Conservation (phyloP, 495 filamentous ascomycete genomes). For the Tuber indicum region DNA sequence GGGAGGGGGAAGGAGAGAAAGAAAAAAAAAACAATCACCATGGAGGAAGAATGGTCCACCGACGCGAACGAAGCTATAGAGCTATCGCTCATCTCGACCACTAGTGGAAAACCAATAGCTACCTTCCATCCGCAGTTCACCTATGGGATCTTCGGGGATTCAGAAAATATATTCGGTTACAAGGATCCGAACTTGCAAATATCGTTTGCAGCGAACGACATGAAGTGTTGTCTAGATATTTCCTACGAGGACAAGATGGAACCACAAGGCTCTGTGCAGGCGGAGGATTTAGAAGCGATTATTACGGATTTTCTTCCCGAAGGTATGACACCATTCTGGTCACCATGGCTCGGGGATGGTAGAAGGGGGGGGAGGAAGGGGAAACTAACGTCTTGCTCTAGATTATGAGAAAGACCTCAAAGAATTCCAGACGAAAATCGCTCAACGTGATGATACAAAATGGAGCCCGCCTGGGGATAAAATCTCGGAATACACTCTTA, state of each 20-base stretch:
- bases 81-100: slow-evolving; percentile 61
- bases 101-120: slow-evolving; percentile 51
- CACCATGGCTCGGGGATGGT: background rate
- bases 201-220: slow-evolving; percentile 71
- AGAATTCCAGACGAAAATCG: slow-evolving; percentile 19
- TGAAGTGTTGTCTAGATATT: slow-evolving; percentile 67
- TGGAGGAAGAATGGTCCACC: slow-evolving; percentile 54
- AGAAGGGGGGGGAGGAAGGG: background rate
- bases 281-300: slow-evolving; percentile 59
- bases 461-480: slow-evolving; percentile 1
- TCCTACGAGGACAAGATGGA: slow-evolving; percentile 68
- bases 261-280: slow-evolving; percentile 60
- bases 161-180: slow-evolving; percentile 87
- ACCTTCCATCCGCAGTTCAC: slow-evolving; percentile 81
- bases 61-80: slow-evolving; percentile 67
- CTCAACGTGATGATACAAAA: slow-evolving; percentile 1
- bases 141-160: slow-evolving; percentile 85
- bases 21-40: slow-evolving; percentile 12
- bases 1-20: background rate
- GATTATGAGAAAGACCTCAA: slow-evolving; percentile 21
- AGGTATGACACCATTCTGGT: slow-evolving; percentile 46
- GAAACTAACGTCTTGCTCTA: slow-evolving; percentile 3
- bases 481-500: background rate
- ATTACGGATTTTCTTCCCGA: slow-evolving; percentile 63
- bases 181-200: slow-evolving; percentile 67